Base-by-base conservation (phyloP, 345 rosid species). In the Microthlaspi erraticum region DNA sequence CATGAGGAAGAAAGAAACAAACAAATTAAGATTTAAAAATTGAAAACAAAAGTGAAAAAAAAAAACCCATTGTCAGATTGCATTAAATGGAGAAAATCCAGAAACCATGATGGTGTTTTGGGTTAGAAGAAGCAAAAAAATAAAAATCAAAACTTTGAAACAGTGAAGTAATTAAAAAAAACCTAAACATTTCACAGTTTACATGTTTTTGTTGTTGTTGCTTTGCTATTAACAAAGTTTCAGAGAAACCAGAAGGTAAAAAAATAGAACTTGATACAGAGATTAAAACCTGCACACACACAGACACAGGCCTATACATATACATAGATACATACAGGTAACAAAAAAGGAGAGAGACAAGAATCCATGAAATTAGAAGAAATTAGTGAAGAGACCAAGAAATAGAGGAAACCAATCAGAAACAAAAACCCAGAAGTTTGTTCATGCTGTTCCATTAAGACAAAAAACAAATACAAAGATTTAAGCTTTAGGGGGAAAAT, bases 391-490 rank as follows among this genome's bases (percentile, higher is more conserved):
- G 55, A 75, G 19, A 67, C 69, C 68, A 73, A 73, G 66, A 73
- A 73, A 56, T 29, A 55, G 38, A 45, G 42, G 32, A 50, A 50
- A 51, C 68, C 64, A 72, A 72, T 62, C n/a, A 54, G 43, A 51
- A 52, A 51, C 53, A 51, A 63, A 44, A 77, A 72, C 52, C 66
- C 77, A 80, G 26, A 70, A 64, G 66, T 1, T 29, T 12, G 76
- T 66, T 60, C 54, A 50, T 71, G 39, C 72, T 72, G 82, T 77
- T 77, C 77, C 68, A 79, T 62, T 44, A 32, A 58, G 70, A 78
- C 79, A 73, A 55, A 66, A 69, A 65, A 14, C 29, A 65, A 26
- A 26, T n/a, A 52, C 72, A 77, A 41, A 70, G 58, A 64, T 63
- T 63, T 6, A 56, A 65, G 38, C 19, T 31, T 57, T 65, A 32